Evolutionary conservation across 768 basidiomycete species (phyloP), one percentile per base, ranked within the genome.

Genomic region (Infundibulicybe gibba): DNA sequence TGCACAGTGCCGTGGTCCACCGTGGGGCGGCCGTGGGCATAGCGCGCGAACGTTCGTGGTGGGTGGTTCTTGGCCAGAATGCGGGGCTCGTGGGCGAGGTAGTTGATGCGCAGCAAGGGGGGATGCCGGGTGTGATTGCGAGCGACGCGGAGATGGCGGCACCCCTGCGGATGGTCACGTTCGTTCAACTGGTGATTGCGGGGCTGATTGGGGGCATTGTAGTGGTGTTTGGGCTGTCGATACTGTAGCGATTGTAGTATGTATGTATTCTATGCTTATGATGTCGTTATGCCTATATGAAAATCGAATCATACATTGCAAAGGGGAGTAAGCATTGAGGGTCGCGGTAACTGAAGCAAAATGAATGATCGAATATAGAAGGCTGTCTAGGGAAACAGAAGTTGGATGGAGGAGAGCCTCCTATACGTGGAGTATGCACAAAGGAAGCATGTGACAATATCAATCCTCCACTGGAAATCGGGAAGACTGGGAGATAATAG

Each of bases 51-150:
- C 39, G 49, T 32, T 64, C 66, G 31, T 65, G 63, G 61, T 66
- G 63, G 63, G 43, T 70, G 44, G 58, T 67, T 31, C 44, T 67
- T 45, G 66, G 67, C 12, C 54, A 55, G 45, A 57, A 62, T 44
- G 49, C 49, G 25, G 49, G 44, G 8, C 54, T 56, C 19, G 69
- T 70, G 33, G 43, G 57, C 32, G 53, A 64, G 17, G 21, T 66
- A 31, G 33, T 63, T 3, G 59, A 58, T 33, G 34, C 58, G 33
- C 52, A 60, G 20, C 60, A 64, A 20, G 40, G 47, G 41, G 43
- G 47, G 41, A 51, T 59, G 52, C 59, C 60, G 9, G 59, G 60
- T 10, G 15, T 35, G 5, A 48, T 59, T 41, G 53, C 40, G 42
- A 25, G 25, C 25, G 47, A 53, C 32, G 21, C 30, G 14, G 52